A percentile compares a stretch with the other conserved stretches of the same genome.
Conservation (phyloP, 1,139 yeast genomes). For the Dujonia santamariae region DNA sequence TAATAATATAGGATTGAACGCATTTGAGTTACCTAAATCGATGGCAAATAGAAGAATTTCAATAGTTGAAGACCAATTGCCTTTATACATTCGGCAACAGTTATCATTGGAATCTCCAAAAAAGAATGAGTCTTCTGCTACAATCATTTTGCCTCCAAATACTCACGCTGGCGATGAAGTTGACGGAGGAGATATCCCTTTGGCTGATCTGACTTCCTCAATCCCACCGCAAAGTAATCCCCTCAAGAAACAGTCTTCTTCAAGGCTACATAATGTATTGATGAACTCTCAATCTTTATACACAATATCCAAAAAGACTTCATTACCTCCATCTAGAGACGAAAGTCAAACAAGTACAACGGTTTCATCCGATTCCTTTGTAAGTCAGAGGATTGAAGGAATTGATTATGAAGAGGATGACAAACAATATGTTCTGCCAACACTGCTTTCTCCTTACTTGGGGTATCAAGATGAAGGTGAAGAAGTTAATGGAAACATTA, state of each 20-base stretch:
- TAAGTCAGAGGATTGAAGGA: neutral
- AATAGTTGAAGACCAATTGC: slow-evolving; percentile 38
- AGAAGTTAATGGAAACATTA: slow-evolving; percentile 12
- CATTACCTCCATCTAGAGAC: slow-evolving; percentile 3
- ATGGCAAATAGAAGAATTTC: slow-evolving; percentile 27
- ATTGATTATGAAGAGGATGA: slow-evolving; percentile 22
- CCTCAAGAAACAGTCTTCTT: slow-evolving; percentile 9
- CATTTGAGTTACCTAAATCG: too few relatives aligned
- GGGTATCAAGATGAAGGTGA: slow-evolving; percentile 12
- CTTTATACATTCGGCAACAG: slow-evolving; percentile 36
- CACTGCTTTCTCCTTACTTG: slow-evolving; percentile 9
- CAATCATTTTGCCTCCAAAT: too few relatives aligned
- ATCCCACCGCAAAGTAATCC: slow-evolving; percentile 1
- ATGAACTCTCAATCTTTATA: slow-evolving; percentile 40
- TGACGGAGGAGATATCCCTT: too few relatives aligned
- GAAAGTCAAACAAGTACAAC: slow-evolving; percentile 7
- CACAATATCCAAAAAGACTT: slow-evolving; percentile 21
- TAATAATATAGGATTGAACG: too few relatives aligned
- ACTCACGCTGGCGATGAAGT: too few relatives aligned
- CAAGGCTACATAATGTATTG: slow-evolving; percentile 34
- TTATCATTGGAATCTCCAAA: too few relatives aligned
- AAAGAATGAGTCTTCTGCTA: too few relatives aligned
- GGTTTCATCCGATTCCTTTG: slow-evolving; percentile 1
- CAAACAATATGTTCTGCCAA: slow-evolving; percentile 22
- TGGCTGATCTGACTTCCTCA: too few relatives aligned